Base-by-base conservation (phyloP, 179 eudicot species). In the Vitellaria paradoxa region DNA sequence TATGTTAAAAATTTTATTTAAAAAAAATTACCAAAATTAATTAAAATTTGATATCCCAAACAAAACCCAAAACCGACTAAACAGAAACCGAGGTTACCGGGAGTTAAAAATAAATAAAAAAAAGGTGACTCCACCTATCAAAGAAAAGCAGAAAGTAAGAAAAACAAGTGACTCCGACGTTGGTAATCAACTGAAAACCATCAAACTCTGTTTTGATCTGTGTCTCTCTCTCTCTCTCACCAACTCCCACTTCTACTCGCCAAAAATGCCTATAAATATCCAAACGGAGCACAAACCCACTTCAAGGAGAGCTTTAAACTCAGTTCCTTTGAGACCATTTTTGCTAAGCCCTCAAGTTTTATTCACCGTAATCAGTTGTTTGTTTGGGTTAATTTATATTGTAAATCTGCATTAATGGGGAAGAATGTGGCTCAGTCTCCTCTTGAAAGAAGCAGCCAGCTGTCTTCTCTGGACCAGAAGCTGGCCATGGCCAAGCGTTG, bases 401-500 rank as follows among this genome's bases (percentile, higher is more conserved):
- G 11, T 21, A 62, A 6, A 14, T 37, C 69, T 15, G n/a, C 65
- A 76, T 86, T 88, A 76, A 88, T 88, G 89, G 85, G 83, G 4
- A 84, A 84, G 65, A 80, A 85, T 81, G 84, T 84, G 64, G 90
- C 80, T 60, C 85, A 85, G 68, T 86, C 88, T 65, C 84, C 88
- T 52, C 65, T 87, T 50, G 88, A 88, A 77, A 80, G 81, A 56
- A 80, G 76, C 72, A 81, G 73, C 82, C 67, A n/a, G n/a, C n/a
- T 86, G 85, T 61, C 82, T 76, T 84, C 90, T n/a, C 73, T 86
- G 62, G 93, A 92, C 67, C 95, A 90, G 76, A 94, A 84, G 85
- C 86, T 92, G 78, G 96, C 91, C 81, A 83, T 91, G 84, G 96
- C 98, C 77, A 92, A 89, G 77, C 97, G 89, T 30, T 88, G 91